Percentiles rank a stretch among this genome's conserved stretches.
Conservation (phyloP, 352 stramenopile species). For the Saprolegnia diclina region DNA sequence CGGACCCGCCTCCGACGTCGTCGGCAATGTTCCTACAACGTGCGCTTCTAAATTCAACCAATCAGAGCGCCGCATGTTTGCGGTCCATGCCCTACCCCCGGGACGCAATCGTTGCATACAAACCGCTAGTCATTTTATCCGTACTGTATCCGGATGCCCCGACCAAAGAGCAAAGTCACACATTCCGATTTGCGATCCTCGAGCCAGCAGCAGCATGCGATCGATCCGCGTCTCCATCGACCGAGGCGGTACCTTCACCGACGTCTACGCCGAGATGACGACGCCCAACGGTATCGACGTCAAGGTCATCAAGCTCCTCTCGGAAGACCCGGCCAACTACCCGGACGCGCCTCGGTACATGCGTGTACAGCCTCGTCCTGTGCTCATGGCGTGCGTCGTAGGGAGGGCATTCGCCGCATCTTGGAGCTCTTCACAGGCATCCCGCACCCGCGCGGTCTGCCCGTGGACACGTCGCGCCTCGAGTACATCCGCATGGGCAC, state of each 20-base stretch:
- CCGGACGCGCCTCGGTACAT: constrained; percentile 90
- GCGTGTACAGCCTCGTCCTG: background rate
- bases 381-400: constrained; percentile 28
- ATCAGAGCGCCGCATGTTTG: background rate
- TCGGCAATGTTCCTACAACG: too few species aligned
- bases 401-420: constrained; percentile 91
- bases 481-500: constrained; percentile 98
- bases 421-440: constrained; percentile 90
- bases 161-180: background rate
- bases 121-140: background rate
- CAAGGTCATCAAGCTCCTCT: constrained; percentile 95
- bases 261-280: constrained; percentile 94
- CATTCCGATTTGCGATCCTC: constrained; percentile 3
- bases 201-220: constrained; percentile 31
- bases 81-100: background rate
- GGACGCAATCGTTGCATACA: constrained; percentile 5
- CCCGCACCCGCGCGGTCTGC: constrained; percentile 72
- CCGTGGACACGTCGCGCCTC: constrained; percentile 87
- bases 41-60: background rate
- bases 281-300: constrained; percentile 58
- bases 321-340: constrained; percentile 97
- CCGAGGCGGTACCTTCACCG: constrained; percentile 96
- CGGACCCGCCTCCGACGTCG: too few species aligned
- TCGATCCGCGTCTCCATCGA: constrained; percentile 97
- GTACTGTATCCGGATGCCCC: background rate